Evolutionary conservation across 164 flowering plant species (phyloP).

Genomic region (Malania oleifera): DNA sequence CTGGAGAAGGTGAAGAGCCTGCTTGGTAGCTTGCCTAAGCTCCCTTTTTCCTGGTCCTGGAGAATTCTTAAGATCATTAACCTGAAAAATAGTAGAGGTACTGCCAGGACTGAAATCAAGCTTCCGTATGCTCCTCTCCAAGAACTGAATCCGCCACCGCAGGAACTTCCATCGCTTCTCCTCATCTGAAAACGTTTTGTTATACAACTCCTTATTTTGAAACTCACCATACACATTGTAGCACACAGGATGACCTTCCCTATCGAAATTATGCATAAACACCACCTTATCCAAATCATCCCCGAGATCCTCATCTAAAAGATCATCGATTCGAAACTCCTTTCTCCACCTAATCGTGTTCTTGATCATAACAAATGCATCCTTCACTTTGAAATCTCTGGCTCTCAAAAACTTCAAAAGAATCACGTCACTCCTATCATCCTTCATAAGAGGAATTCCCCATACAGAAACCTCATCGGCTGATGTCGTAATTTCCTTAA

Average conservation of each 20-base stretch:
- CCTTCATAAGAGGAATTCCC: conserved; percentile 71
- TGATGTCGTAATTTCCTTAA: conserved; percentile 15
- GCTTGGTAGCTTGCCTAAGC: conserved; percentile 55
- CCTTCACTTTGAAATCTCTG: conserved; percentile 85
- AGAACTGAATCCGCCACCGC: conserved; percentile 71
- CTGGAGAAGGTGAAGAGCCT: conserved; percentile 67
- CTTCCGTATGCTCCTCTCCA: conserved; percentile 75
- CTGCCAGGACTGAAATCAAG: conserved; percentile 78
- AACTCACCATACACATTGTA: conserved; percentile 88
- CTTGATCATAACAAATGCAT: conserved; percentile 77
- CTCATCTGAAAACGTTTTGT: conserved; percentile 57
- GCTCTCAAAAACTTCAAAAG: conserved; percentile 85
- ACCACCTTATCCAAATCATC: conserved; percentile 65
- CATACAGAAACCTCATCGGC: conserved; percentile 61
- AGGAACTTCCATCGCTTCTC: conserved; percentile 70
- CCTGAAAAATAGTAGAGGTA: conserved; percentile 63
- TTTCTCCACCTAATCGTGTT: conserved; percentile 76
- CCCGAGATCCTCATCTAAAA: conserved; percentile 62
- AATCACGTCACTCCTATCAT: conserved; percentile 67
- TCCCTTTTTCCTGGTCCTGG: conserved; percentile 65
- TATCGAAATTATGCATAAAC: conserved; percentile 66
- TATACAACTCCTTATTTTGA: conserved; percentile 68
- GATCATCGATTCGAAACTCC: conserved; percentile 62
- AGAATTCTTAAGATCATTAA: conserved; percentile 74
- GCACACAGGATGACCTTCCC: conserved; percentile 82